Evolutionary conservation across 2,329 filamentous ascomycete species (phyloP).

Genomic region (Ophiostoma piceae): DNA sequence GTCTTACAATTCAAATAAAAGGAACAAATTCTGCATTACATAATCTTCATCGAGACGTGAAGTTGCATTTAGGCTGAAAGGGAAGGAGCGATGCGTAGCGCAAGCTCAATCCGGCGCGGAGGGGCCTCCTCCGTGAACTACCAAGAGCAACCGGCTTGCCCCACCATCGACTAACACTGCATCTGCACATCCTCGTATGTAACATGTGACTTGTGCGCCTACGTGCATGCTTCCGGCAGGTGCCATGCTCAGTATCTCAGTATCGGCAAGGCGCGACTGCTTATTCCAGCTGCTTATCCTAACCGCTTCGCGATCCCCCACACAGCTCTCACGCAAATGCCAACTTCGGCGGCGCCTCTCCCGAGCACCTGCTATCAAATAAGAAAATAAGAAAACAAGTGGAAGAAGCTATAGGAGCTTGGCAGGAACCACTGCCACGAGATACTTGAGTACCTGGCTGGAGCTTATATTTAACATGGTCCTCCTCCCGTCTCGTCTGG

Average conservation of each 20-base stretch:
- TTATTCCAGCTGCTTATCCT: background rate
- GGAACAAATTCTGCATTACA: background rate
- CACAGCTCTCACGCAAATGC: background rate
- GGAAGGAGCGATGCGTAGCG: conserved; percentile 4
- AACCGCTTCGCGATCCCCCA: background rate
- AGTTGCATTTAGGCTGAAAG: background rate
- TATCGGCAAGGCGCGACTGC: background rate
- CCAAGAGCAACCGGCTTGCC: conserved; percentile 1
- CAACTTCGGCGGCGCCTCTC: background rate
- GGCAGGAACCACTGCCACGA: background rate
- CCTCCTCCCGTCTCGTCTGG: background rate
- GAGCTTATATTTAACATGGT: background rate
- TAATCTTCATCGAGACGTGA: background rate
- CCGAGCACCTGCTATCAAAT: background rate
- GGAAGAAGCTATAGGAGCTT: background rate
- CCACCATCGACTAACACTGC: conserved; percentile 13
- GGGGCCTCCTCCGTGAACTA: background rate
- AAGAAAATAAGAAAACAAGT: background rate
- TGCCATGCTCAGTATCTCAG: background rate
- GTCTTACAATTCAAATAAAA: no score
- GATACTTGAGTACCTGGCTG: background rate
- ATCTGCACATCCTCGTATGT: conserved; percentile 2
- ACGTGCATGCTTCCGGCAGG: background rate
- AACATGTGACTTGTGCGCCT: conserved; percentile 3
- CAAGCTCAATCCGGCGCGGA: background rate